A percentile compares a stretch with the other conserved stretches of the same genome.
Evolutionary conservation across 495 filamentous ascomycete species (phyloP).

Genomic region (Pyrenula massariospora): DNA sequence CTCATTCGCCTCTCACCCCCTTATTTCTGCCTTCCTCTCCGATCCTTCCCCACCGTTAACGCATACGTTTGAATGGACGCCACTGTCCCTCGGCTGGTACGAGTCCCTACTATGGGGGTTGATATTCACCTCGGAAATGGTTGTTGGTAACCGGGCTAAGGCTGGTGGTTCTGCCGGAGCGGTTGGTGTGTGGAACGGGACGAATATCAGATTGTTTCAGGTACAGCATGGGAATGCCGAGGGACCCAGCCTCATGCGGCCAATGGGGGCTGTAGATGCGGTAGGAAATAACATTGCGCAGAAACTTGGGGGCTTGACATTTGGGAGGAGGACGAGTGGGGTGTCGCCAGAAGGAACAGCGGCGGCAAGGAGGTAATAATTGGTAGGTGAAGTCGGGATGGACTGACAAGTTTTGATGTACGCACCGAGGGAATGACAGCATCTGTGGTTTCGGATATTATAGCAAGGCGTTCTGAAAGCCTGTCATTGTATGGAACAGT

Average conservation of each 20-base stretch:
- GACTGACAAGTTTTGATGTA: no score
- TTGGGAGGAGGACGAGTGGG: neutral
- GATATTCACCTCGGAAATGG: conserved; percentile 82
- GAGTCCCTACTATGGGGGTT: conserved; percentile 93
- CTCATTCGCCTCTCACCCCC: conserved; percentile 54
- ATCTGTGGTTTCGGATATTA: no score
- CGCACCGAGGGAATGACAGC: no score
- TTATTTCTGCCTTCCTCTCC: conserved; percentile 42
- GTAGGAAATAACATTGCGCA: conserved; percentile 87
- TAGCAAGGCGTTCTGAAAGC: no score
- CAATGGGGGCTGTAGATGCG: conserved; percentile 87
- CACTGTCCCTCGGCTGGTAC: conserved; percentile 89
- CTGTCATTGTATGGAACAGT: no score
- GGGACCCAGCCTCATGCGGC: conserved; percentile 70
- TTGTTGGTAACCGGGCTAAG: conserved; percentile 37
- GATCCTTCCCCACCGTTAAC: conserved; percentile 67
- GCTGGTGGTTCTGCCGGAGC: conserved; percentile 46
- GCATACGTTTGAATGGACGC: conserved; percentile 93
- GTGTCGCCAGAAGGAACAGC: neutral
- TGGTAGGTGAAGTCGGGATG: no score
- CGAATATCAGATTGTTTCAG: conserved; percentile 73
- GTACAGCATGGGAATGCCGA: conserved; percentile 75
- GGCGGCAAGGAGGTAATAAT: neutral
- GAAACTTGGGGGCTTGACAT: conserved; percentile 64
- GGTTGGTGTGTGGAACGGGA: conserved; percentile 93